phyloP scores from a whole-genome alignment of 176 grass and related monocot species.

The Triticum urartu region DNA sequence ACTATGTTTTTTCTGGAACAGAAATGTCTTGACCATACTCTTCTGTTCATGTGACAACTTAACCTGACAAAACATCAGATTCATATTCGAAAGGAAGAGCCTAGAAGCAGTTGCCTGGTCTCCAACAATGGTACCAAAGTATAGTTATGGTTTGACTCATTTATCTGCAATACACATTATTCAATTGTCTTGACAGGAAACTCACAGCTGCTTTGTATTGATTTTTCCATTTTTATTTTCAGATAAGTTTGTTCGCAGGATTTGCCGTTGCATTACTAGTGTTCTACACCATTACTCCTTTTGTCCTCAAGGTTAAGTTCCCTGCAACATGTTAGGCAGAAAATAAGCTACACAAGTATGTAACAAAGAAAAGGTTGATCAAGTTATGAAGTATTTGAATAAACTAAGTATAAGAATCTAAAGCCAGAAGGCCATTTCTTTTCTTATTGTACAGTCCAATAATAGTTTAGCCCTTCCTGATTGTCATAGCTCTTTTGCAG shows the following conservation, averaged over 20 bases:
- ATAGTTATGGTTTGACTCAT: neutral
- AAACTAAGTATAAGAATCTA: neutral
- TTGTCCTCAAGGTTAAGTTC: constrained; percentile 49
- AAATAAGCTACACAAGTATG: neutral
- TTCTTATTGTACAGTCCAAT: neutral
- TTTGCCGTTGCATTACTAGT: constrained; percentile 35
- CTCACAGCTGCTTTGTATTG: neutral
- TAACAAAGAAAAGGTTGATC: neutral
- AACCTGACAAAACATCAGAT: constrained; percentile 35
- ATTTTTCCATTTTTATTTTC: neutral
- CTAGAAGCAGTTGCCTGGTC: constrained; percentile 52
- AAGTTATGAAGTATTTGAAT: constrained; percentile 3
- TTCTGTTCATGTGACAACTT: constrained; percentile 8
- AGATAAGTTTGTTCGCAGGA: constrained; percentile 48
- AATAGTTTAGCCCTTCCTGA: neutral
- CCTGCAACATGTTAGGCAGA: neutral
- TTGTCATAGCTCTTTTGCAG: neutral
- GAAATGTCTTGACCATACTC: neutral
- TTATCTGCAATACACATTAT: neutral
- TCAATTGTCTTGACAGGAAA: constrained; percentile 11
- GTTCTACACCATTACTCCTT: constrained; percentile 44
- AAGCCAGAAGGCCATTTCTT: neutral
- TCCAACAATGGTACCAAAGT: constrained; percentile 40
- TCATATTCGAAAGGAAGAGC: constrained; percentile 50
- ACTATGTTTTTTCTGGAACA: neutral